These are phyloP conservation scores for Fraxinus albicans DNA, from an alignment of 305 asterid genomes.

Conservation along the genomic window DNA sequence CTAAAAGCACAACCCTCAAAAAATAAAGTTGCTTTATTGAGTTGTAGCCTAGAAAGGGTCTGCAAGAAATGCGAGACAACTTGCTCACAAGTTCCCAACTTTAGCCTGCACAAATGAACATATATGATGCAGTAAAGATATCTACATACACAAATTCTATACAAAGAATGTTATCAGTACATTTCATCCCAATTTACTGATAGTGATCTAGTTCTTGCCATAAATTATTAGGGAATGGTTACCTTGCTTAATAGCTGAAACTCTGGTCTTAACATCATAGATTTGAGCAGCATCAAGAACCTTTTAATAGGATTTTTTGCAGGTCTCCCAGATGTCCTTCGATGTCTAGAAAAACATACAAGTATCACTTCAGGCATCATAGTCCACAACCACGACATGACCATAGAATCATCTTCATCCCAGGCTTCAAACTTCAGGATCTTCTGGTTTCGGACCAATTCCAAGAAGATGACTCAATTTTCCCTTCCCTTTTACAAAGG, in stretches of 20 bases:
- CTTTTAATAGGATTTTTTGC: not conserved
- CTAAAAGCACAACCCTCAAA: not conserved
- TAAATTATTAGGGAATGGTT: not conserved
- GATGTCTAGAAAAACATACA: not conserved
- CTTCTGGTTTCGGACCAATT: not conserved
- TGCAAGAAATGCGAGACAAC: not conserved
- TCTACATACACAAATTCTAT: not conserved
- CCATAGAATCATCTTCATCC: not conserved
- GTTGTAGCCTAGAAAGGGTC: not conserved
- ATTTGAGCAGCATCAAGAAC: not conserved
- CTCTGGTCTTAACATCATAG: not conserved
- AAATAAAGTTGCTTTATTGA: not conserved
- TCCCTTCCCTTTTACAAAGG: conserved; percentile 3
- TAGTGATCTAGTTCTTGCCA: not conserved
- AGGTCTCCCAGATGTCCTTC: not conserved
- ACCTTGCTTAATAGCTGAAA: not conserved
- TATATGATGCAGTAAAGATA: not conserved
- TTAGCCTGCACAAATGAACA: not conserved
- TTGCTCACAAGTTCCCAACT: not conserved
- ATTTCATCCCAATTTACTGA: not conserved
- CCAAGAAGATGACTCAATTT: not conserved
- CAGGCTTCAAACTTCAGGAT: not conserved
- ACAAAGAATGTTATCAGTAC: not conserved
- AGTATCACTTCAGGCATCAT: not conserved
- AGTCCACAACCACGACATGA: not conserved